Evolutionary conservation across 2,329 filamentous ascomycete species (phyloP), one percentile per base, ranked within the genome.

Genomic region (Fusarium redolens): DNA sequence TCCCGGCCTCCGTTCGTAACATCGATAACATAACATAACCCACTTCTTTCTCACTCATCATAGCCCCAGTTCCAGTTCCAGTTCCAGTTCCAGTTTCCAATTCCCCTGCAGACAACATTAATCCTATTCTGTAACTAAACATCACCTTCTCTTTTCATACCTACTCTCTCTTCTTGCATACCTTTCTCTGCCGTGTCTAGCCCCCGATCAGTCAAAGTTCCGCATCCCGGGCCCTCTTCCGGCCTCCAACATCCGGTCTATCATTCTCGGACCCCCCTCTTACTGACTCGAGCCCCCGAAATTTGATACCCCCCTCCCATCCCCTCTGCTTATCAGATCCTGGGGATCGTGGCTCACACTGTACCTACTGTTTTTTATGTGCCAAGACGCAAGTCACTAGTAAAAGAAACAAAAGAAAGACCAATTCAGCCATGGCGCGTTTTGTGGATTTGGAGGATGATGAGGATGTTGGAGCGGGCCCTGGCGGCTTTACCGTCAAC

Each of bases 371-470:
- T 48, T 51, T 55, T 37, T 22, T 25, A 66, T 33, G 64, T 61
- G 66, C 66, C 66, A 69, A 69, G 65, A 44, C 65, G 45, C 40
- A 65, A 50, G 43, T 51, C 31, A 28, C 64, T 68, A 69, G 45
- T 65, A 41, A 41, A 51, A 58, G 25, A 51, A 55, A 30, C 50
- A 63, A 35, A 50, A 60, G 20, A 52, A 13, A 52, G 45, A 62
- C 37, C 45, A 7, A 28, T 28, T 28, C 28, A 61, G 71, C 73
- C 68, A 78, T 78, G 76, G 76, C 76, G 75, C 76, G 76, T 67
- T 78, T 78, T 78, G 76, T 78, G 72, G 76, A 78, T 62, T 77
- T 78, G 67, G 76, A 77, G 59, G 76, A 77, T 30, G 73, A 76
- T 47, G 76, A 78, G 44, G 68, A 77, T 60, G 68, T 55, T 47